These are phyloP conservation scores for Trichophaea hybrida DNA, from an alignment of 2,329 filamentous ascomycete genomes.

Conservation along the genomic window DNA sequence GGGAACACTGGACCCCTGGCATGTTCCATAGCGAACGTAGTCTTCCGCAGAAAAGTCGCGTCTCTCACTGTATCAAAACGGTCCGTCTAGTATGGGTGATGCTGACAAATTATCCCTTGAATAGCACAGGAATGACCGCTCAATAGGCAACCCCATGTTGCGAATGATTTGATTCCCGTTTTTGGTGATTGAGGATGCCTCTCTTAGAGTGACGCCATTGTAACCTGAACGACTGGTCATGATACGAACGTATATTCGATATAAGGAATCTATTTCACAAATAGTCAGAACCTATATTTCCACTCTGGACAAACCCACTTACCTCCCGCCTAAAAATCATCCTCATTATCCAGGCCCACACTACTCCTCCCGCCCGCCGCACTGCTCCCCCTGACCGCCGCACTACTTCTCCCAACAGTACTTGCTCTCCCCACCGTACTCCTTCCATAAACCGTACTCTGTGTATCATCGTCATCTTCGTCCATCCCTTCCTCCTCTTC, in stretches of 20 bases:
- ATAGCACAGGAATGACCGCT: too few relatives aligned
- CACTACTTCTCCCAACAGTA: background rate
- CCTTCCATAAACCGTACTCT: background rate
- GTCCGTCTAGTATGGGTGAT: too few relatives aligned
- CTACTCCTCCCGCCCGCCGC: background rate
- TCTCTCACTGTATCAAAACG: too few relatives aligned
- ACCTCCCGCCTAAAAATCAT: background rate
- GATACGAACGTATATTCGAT: background rate
- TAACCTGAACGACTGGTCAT: too few relatives aligned
- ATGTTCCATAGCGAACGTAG: too few relatives aligned
- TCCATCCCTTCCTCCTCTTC: slow-evolving; percentile 53
- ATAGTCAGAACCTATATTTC: background rate
- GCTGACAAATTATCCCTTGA: too few relatives aligned
- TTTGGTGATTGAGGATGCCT: too few relatives aligned
- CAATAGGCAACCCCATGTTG: too few relatives aligned
- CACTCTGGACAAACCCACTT: background rate
- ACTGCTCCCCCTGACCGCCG: slow-evolving; percentile 1
- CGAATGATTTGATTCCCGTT: too few relatives aligned
- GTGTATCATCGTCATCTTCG: slow-evolving; percentile 21
- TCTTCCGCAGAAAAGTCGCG: too few relatives aligned
- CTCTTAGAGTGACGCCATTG: too few relatives aligned
- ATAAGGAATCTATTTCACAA: background rate
- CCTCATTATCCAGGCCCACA: background rate
- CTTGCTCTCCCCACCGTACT: background rate
- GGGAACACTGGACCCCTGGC: too few relatives aligned